Percentiles rank a stretch among this genome's conserved stretches.
Evolutionary conservation across 352 stramenopile genomes (phyloP).

Genomic region (Plasmopara viticola): DNA sequence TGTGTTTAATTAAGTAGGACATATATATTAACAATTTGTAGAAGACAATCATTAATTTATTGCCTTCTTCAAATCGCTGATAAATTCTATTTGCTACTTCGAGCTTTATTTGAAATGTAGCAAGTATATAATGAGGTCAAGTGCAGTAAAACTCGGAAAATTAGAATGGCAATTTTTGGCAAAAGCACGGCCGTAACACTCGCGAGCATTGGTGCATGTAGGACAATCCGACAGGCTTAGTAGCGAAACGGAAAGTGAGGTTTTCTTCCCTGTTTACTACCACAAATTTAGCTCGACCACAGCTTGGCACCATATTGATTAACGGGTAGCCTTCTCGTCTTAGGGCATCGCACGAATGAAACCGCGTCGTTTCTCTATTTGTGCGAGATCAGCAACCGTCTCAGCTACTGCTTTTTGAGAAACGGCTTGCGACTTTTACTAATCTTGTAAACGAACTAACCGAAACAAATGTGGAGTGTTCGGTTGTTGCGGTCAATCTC

Average conservation of each 20-base stretch:
- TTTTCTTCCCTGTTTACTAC: neutral
- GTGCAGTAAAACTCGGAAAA: no score
- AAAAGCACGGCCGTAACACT: no score
- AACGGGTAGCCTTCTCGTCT: neutral
- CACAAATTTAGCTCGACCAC: neutral
- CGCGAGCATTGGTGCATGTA: neutral
- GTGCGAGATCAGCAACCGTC: conserved; percentile 8
- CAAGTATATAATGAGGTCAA: no score
- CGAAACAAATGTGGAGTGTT: no score
- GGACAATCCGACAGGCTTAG: conserved; percentile 1
- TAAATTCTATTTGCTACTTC: no score
- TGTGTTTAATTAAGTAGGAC: no score
- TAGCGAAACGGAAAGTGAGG: neutral
- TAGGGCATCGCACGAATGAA: conserved; percentile 9
- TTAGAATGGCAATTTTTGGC: no score
- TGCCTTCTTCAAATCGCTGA: no score
- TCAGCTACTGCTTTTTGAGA: neutral
- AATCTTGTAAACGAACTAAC: no score
- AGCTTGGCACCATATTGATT: neutral
- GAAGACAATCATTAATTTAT: no score
- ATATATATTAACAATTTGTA: no score
- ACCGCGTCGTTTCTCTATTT: conserved; percentile 13
- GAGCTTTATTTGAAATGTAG: no score
- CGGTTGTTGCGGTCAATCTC: neutral
- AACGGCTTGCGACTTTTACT: neutral